A percentile compares a stretch with the other conserved stretches of the same genome.
phyloP scores from a whole-genome alignment of 345 rosid genomes.

The Camelina neglecta region DNA sequence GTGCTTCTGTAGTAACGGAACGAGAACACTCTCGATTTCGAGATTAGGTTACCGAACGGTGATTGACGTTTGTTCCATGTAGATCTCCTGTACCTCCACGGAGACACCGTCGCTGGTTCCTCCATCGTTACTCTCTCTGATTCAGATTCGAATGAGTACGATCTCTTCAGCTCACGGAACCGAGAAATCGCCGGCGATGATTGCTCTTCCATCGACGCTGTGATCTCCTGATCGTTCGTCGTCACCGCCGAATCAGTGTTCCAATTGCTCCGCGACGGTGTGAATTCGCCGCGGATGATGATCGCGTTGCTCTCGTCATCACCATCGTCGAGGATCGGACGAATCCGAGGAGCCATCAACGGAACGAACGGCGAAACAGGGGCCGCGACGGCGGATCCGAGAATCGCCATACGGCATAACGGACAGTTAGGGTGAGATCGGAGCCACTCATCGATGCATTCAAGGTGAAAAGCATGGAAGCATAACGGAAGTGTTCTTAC shows the following conservation, averaged over 20 bases:
- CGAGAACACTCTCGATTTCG: conserved; percentile 82
- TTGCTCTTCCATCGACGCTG: conserved; percentile 56
- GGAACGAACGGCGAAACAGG: conserved; percentile 74
- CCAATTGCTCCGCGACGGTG: conserved; percentile 22
- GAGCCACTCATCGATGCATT: conserved; percentile 91
- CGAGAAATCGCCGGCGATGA: conserved; percentile 51
- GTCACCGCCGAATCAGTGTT: neutral
- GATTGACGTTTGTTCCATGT: conserved; percentile 84
- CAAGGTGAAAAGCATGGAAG: conserved; percentile 88
- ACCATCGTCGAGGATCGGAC: conserved; percentile 79
- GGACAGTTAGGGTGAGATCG: conserved; percentile 95
- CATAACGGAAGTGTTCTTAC: conserved; percentile 86
- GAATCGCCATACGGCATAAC: conserved; percentile 79
- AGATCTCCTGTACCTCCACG: conserved; percentile 78
- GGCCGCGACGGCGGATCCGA: conserved; percentile 55
- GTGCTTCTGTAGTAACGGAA: conserved; percentile 65
- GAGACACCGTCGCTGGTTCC: conserved; percentile 70
- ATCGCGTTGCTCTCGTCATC: conserved; percentile 49
- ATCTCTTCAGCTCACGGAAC: conserved; percentile 65
- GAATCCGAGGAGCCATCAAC: conserved; percentile 85
- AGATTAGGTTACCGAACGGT: conserved; percentile 73
- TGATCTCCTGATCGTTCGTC: conserved; percentile 34
- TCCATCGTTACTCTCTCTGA: conserved; percentile 74
- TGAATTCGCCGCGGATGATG: conserved; percentile 31
- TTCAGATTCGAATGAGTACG: conserved; percentile 73